Conservation (phyloP, 768 basidiomycete species). For the Dictyophora rubrovolvata region DNA sequence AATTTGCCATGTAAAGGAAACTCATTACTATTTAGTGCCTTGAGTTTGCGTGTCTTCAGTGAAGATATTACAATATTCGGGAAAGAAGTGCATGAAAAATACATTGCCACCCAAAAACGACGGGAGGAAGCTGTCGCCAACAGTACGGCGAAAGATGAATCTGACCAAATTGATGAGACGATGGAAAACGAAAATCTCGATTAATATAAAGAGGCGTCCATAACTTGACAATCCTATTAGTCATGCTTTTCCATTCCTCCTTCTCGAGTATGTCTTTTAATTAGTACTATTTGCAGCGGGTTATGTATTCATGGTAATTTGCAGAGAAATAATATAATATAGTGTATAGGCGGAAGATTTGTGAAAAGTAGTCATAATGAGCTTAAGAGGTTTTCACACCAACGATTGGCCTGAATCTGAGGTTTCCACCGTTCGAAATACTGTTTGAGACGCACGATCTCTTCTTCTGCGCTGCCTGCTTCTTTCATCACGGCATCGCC, state of each 20-base stretch:
- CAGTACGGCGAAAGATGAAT: not conserved
- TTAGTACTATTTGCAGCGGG: too few species aligned
- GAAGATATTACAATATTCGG: slow-evolving; percentile 58
- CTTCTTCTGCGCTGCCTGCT: slow-evolving; percentile 27
- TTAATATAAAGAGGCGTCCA: not conserved
- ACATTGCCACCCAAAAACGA: not conserved
- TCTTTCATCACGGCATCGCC: slow-evolving; percentile 45
- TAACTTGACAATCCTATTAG: too few species aligned
- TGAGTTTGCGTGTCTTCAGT: slow-evolving; percentile 79
- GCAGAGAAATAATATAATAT: too few species aligned
- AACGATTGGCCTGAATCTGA: slow-evolving; percentile 66
- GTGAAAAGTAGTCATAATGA: slow-evolving; percentile 21
- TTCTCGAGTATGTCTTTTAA: too few species aligned
- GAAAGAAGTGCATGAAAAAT: not conserved
- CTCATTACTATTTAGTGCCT: slow-evolving; percentile 42
- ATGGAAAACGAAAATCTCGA: not conserved
- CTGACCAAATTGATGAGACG: not conserved
- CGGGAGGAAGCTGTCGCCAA: slow-evolving; percentile 1
- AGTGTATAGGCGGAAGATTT: not conserved
- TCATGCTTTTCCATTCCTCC: too few species aligned
- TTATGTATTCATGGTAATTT: too few species aligned
- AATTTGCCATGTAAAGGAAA: not conserved
- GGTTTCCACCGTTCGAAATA: slow-evolving; percentile 58
- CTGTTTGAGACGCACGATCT: slow-evolving; percentile 44
- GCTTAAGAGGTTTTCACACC: slow-evolving; percentile 56